Evolutionary conservation across 139 green algal genomes (phyloP).

Genomic region (Haematococcus sp.): DNA sequence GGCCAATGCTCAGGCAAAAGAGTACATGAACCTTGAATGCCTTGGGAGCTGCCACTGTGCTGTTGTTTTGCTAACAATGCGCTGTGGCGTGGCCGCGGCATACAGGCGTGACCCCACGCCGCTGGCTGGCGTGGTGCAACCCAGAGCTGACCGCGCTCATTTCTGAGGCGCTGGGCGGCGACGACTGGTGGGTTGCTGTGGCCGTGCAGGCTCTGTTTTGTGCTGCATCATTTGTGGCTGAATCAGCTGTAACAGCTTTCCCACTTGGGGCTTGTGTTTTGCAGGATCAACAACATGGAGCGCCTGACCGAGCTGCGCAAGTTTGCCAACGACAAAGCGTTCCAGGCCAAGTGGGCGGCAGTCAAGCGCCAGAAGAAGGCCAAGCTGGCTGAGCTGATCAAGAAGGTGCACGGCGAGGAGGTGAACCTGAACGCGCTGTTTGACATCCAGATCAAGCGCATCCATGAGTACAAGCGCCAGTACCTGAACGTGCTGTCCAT

Average conservation of each 20-base stretch:
- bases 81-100: no score
- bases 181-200: constrained; percentile 63
- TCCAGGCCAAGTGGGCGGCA: constrained; percentile 70
- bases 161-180: constrained; percentile 79
- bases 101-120: constrained; percentile 82
- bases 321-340: constrained; percentile 45
- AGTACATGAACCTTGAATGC: no score
- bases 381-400: constrained; percentile 72
- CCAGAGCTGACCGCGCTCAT: constrained; percentile 83
- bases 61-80: no score
- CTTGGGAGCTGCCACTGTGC: no score
- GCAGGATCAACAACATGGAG: constrained; percentile 60
- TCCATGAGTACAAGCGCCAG: constrained; percentile 99
- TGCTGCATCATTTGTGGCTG: neutral
- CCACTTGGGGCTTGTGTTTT: neutral
- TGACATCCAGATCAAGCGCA: constrained; percentile 98
- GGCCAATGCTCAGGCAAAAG: no score
- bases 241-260: neutral
- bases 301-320: constrained; percentile 41
- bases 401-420: constrained; percentile 68
- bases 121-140: constrained; percentile 98
- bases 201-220: no score
- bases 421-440: constrained; percentile 82
- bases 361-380: constrained; percentile 89
- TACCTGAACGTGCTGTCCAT: constrained; percentile 88